Conservation (phyloP, 768 basidiomycete genomes). For the Chalciporus chontae region DNA sequence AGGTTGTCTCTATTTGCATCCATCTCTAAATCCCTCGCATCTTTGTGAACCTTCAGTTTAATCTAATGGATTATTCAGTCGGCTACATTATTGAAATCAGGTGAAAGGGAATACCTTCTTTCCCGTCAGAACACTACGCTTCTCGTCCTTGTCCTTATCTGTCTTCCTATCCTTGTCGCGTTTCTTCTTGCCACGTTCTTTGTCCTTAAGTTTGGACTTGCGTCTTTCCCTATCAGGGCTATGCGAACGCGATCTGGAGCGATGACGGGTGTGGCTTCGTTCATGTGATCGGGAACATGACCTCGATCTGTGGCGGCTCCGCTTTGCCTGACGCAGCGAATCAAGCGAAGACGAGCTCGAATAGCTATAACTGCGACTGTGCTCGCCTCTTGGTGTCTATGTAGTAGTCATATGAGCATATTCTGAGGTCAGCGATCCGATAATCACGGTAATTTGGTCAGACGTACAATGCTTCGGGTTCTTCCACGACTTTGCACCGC, state of each 20-base stretch:
- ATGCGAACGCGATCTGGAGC: conserved; percentile 28
- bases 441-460: background rate
- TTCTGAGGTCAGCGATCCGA: conserved; percentile 24
- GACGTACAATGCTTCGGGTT: conserved; percentile 31
- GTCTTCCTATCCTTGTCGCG: conserved; percentile 34
- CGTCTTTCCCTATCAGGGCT: conserved; percentile 25
- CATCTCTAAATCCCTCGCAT: conserved; percentile 51
- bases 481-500: conserved; percentile 7
- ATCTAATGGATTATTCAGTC: conserved; percentile 37
- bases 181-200: conserved; percentile 35
- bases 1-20: conserved; percentile 54
- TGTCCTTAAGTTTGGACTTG: conserved; percentile 24
- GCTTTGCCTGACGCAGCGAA: conserved; percentile 13
- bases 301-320: conserved; percentile 15
- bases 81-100: background rate
- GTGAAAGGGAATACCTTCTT: conserved; percentile 45
- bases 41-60: conserved; percentile 61
- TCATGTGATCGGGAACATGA: conserved; percentile 22
- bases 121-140: conserved; percentile 56
- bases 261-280: conserved; percentile 8
- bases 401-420: conserved; percentile 13
- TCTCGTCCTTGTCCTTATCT: conserved; percentile 42
- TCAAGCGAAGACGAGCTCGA: conserved; percentile 18
- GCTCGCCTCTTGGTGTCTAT: conserved; percentile 22
- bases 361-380: conserved; percentile 17